Base-by-base conservation (phyloP, 345 rosid species). In the Aegle marmelos region DNA sequence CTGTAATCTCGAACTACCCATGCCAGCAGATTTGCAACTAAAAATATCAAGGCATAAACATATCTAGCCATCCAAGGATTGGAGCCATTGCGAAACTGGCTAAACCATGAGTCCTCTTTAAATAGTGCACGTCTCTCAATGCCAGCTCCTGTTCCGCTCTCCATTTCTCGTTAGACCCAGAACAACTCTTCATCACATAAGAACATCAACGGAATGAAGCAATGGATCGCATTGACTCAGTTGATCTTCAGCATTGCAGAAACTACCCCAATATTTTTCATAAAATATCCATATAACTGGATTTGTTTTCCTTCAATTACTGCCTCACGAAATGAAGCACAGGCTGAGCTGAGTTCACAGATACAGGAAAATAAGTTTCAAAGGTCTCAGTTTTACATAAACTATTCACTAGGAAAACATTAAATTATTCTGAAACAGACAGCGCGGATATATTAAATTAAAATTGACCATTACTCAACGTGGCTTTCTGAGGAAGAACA, bases 51-150 rank as follows among this genome's bases (percentile, higher is more conserved):
- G 25, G 89, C 97, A 62, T 92, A 92, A 60, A 82, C 92, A 77
- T 92, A 95, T 87, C 99, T 89, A 45, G 98, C 98, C 93, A 93
- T 91, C 99, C 99, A 92, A 2, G 99, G 98, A 80, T 95, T 95
- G 28, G 87, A 88, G 28, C 92, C 94, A 74, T 92, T 89, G 16
- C 88, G 85, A 75, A 95, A 95, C 81, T 93, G 99, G 59, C 88
- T 83, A 79, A 88, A 89, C 94, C 98, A 95, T 21, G 98, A 90
- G 13, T 87, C 80, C 58, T 79, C 86, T 82, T 91, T 88, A 27
- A 79, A 74, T 74, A 79, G 72, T 62, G 85, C 86, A 62, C 78
- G 78, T 81, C 87, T 84, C 21, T 80, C 81, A 21, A 59, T 75
- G 65, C 67, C 59, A 60, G 61, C 84, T 63, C 79, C 82, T 79